phyloP scores from a whole-genome alignment of 225 moss, liverwort and hornwort genomes.

The Climacium dendroides region DNA sequence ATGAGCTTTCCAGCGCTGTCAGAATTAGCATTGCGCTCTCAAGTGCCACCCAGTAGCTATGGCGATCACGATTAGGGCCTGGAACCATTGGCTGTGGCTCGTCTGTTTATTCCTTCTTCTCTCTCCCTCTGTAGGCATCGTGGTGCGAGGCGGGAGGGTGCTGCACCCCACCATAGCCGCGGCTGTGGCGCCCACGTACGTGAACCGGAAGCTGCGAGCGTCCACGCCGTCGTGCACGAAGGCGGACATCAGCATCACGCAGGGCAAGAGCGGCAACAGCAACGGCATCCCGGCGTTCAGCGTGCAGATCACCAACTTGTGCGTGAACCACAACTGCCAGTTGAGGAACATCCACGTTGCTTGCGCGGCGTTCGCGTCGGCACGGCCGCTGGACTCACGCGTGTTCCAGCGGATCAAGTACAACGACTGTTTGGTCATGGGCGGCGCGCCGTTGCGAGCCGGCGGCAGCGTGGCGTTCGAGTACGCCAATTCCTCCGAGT shows the following conservation, averaged over 20 bases:
- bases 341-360: slow-evolving; percentile 73
- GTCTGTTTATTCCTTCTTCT: not conserved
- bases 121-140: not conserved
- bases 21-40: slow-evolving; percentile 29
- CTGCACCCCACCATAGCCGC: not conserved
- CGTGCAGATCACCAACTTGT: slow-evolving; percentile 84
- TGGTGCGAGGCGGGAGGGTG: not conserved
- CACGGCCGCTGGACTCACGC: slow-evolving; percentile 66
- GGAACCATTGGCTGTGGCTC: slow-evolving; percentile 1
- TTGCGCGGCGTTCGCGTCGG: slow-evolving; percentile 83
- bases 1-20: slow-evolving; percentile 18
- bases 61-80: slow-evolving; percentile 23
- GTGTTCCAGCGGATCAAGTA: slow-evolving; percentile 67
- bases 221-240: slow-evolving; percentile 46
- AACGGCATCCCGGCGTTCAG: slow-evolving; percentile 87
- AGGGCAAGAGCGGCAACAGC: slow-evolving; percentile 46
- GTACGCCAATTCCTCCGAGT: slow-evolving; percentile 88
- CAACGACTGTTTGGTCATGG: slow-evolving; percentile 85
- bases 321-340: slow-evolving; percentile 59
- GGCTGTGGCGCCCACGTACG: slow-evolving; percentile 15
- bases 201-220: slow-evolving; percentile 49
- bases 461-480: slow-evolving; percentile 78
- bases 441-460: slow-evolving; percentile 60
- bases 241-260: slow-evolving; percentile 52
- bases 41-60: slow-evolving; percentile 16